Percentiles rank a stretch among this genome's conserved stretches.
These are phyloP conservation scores for Fusarium haematococcum DNA, from an alignment of 2,329 filamentous ascomycete species.

Conservation along the genomic window DNA sequence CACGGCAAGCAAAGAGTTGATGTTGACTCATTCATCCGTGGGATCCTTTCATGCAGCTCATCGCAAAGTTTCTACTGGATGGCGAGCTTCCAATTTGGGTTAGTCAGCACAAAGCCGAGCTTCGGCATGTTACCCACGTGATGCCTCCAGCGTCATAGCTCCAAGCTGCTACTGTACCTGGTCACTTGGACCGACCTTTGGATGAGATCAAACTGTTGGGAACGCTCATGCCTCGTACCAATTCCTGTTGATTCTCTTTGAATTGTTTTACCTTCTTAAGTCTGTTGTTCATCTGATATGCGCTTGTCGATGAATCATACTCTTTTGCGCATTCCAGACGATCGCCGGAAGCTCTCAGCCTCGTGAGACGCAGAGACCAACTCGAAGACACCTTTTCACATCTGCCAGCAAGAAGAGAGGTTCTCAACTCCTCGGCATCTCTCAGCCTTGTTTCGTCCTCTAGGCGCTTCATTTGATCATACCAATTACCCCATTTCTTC, in stretches of 20 bases:
- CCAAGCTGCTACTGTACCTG: not conserved
- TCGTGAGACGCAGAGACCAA: constrained; percentile 10
- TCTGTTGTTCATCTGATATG: not conserved
- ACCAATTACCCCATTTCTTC: not conserved
- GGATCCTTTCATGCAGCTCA: not conserved
- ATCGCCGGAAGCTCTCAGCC: constrained; percentile 2
- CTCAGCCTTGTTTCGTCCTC: not conserved
- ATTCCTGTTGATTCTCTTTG: constrained; percentile 6
- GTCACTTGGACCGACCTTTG: constrained; percentile 8
- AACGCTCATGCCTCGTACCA: not conserved
- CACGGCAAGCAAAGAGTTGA: not conserved
- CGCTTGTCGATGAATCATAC: not conserved
- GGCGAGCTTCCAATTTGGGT: constrained; percentile 12
- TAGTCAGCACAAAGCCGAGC: constrained; percentile 19
- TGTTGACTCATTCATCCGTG: constrained; percentile 17
- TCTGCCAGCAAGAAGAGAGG: constrained; percentile 6
- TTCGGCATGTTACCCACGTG: constrained; percentile 21
- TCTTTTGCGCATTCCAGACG: not conserved
- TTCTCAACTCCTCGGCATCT: not conserved
- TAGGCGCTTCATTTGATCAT: not conserved
- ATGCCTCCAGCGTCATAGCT: constrained; percentile 34
- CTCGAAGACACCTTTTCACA: constrained; percentile 41
- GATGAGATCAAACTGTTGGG: constrained; percentile 7
- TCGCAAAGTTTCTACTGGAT: constrained; percentile 30
- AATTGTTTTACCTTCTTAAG: not conserved